Evolutionary conservation across 495 filamentous ascomycete genomes (phyloP).

Genomic region (Xylaria venustula): DNA sequence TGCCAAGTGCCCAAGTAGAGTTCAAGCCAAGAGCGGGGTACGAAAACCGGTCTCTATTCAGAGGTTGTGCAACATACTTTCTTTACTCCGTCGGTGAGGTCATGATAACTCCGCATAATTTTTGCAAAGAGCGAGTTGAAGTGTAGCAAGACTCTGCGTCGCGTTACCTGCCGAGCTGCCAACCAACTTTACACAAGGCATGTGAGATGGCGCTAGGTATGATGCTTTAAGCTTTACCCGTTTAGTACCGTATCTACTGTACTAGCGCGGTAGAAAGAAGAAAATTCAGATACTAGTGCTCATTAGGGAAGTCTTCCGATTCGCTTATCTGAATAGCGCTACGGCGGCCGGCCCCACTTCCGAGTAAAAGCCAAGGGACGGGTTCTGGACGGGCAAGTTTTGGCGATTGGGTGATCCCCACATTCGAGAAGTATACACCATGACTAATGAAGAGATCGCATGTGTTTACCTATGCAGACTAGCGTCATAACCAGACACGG

Average conservation of each 20-base stretch:
- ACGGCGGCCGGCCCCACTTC: neutral
- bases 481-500: neutral
- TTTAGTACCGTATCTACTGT: neutral
- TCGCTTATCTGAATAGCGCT: neutral
- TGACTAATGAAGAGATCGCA: too few species aligned
- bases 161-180: neutral
- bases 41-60: slow-evolving; percentile 2
- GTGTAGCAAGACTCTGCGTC: neutral
- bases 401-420: neutral
- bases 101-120: neutral
- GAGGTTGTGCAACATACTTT: slow-evolving; percentile 6
- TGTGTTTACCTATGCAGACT: too few species aligned
- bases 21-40: neutral
- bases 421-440: neutral
- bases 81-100: neutral
- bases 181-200: too few species aligned
- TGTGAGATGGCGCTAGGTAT: too few species aligned
- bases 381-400: neutral
- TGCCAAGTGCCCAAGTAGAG: too few species aligned
- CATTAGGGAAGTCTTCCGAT: slow-evolving; percentile 5
- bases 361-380: neutral
- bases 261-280: too few species aligned
- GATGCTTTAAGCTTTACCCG: too few species aligned
- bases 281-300: too few species aligned
- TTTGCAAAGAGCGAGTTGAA: neutral